Evolutionary conservation across 495 filamentous ascomycete genomes (phyloP).

Genomic region (Tuber umbilicatum): DNA sequence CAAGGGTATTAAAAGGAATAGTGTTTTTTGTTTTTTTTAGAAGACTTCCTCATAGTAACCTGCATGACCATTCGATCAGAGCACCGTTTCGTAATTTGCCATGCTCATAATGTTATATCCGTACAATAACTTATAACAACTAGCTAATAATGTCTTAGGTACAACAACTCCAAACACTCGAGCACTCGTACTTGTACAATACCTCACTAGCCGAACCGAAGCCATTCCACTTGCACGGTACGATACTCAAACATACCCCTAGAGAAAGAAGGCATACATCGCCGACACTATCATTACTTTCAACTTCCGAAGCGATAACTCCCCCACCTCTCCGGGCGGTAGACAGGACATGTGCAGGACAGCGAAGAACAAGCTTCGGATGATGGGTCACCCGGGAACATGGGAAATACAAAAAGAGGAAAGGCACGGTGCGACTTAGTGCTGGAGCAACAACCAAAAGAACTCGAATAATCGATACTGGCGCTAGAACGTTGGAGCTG

Average conservation of each 20-base stretch:
- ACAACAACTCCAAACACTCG: background rate
- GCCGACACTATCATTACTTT: background rate
- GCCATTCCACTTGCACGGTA: background rate
- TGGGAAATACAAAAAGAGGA: slow-evolving; percentile 13
- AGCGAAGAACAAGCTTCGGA: slow-evolving; percentile 11
- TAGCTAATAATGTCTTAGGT: background rate
- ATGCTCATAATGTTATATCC: background rate
- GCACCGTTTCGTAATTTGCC: background rate
- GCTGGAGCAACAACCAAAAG: background rate
- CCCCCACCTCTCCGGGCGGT: background rate
- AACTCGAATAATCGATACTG: no score
- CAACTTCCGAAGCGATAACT: slow-evolving; percentile 8
- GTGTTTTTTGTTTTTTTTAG: background rate
- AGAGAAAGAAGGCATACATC: background rate
- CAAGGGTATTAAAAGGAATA: background rate
- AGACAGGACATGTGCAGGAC: background rate
- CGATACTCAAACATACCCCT: background rate
- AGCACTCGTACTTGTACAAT: no score
- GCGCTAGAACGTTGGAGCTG: no score
- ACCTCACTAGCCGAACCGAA: background rate
- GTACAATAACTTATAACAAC: background rate
- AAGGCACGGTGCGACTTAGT: background rate
- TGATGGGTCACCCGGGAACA: slow-evolving; percentile 14
- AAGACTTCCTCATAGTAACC: background rate
- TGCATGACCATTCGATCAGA: background rate